Base-by-base conservation (phyloP, 441 rosid genomes). In the Manihot esculenta region DNA sequence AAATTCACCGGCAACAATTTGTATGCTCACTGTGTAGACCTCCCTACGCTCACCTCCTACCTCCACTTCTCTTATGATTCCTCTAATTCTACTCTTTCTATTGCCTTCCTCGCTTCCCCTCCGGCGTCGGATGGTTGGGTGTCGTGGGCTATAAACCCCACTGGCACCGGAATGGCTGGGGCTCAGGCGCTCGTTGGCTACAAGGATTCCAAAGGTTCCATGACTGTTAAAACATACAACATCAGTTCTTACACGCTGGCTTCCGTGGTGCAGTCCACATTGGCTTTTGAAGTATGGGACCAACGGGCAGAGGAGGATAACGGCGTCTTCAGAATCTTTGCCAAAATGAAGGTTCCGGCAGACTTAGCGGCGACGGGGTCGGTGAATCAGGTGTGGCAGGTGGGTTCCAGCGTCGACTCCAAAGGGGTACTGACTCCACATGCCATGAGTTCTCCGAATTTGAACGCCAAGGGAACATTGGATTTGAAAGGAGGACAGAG, bases 121-220 rank as follows among this genome's bases (percentile, higher is more conserved):
- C 24, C 81, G 20, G 33, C 83, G 0, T 45, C 85, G 0, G 56
- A 64, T 5, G 94, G 98, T 11, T 93, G 97, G 97, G 69, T 86
- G 1, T 75, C 98, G 0, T 93, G 98, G 98, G 94, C 87, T n/a
- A 78, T 93, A 50, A 93, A 93, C 73, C 96, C 97, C 1, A 75
- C 50, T 12, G 81, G 73, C 0, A 8, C 30, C 0, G 6, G 0
- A 10, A 93, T 93, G 98, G 9, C 0, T 0, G 91, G 90, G 15
- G 70, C 96, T 0, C 92, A 88, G 75, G 81, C 92, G 45, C 80
- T 93, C 18, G 84, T 89, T 0, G 98, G 94, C 1, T 85, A 57
- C 71, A 87, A 76, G 38, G 81, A 79, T 38, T 69, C 96, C 0
- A 17, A 68, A 33, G 87, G 91, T 0, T 70, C 38, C 1, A 64